phyloP scores from a whole-genome alignment of 768 basidiomycete species.

The Kwoniella botswanensis region DNA sequence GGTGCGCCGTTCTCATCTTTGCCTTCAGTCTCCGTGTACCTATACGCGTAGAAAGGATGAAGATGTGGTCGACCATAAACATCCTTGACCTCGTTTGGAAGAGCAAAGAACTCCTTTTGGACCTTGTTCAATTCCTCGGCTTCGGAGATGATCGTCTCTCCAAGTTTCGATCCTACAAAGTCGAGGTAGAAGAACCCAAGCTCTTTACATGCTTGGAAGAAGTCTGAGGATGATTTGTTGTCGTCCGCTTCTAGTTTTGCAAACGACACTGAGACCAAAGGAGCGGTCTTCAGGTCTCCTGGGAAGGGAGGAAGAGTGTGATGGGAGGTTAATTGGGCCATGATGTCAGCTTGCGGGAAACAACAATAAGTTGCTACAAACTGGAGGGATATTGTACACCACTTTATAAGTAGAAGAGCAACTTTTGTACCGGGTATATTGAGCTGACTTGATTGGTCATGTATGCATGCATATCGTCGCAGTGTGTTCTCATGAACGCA shows the following conservation, averaged over 20 bases:
- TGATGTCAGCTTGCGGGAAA: not conserved
- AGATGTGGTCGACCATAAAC: slow-evolving; percentile 31
- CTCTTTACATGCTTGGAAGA: slow-evolving; percentile 30
- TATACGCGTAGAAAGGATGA: slow-evolving; percentile 39
- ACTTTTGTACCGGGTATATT: not conserved
- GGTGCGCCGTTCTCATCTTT: slow-evolving; percentile 24
- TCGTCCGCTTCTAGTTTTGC: slow-evolving; percentile 31
- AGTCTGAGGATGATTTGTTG: slow-evolving; percentile 16
- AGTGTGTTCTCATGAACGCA: not conserved
- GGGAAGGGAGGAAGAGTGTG: slow-evolving; percentile 35
- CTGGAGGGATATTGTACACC: too few relatives aligned
- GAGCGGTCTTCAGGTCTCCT: slow-evolving; percentile 26
- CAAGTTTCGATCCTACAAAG: slow-evolving; percentile 30
- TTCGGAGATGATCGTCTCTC: slow-evolving; percentile 29
- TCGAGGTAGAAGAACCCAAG: slow-evolving; percentile 45
- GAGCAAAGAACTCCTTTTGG: slow-evolving; percentile 31
- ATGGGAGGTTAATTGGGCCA: slow-evolving; percentile 30
- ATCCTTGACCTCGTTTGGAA: slow-evolving; percentile 37
- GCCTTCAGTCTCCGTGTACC: slow-evolving; percentile 14
- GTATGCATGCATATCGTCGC: too few relatives aligned
- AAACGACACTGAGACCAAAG: slow-evolving; percentile 30
- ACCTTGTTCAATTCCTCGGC: slow-evolving; percentile 32
- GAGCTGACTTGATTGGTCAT: too few relatives aligned
- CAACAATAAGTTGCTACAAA: not conserved
- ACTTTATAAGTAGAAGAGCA: not conserved